Conservation (phyloP, 1,284 basidiomycete genomes). For the Trichosporon asahii region DNA sequence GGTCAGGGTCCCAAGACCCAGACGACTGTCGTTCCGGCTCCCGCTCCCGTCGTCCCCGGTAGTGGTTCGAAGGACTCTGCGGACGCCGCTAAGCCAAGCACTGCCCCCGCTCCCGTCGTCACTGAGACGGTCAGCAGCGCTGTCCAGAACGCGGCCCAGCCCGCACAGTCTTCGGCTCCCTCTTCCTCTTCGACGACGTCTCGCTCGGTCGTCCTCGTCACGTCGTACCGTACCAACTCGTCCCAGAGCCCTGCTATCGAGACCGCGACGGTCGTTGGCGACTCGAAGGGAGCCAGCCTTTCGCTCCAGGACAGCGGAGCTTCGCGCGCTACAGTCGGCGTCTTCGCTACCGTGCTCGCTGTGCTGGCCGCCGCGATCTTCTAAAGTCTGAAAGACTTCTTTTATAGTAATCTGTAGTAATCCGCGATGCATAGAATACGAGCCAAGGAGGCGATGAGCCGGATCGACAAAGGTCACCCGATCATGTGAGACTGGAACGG, state of each 20-base stretch:
- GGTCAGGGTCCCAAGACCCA: not conserved
- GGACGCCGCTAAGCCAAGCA: not conserved
- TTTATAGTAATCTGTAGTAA: slow-evolving; percentile 4
- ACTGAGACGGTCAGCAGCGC: not conserved
- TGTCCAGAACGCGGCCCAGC: not conserved
- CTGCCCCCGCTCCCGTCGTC: not conserved
- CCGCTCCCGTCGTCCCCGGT: not conserved
- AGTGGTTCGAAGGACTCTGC: not conserved
- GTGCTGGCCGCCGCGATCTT: not conserved
- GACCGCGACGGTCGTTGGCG: not conserved
- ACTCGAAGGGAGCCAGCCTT: not conserved
- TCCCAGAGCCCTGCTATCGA: not conserved
- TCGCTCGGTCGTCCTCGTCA: not conserved
- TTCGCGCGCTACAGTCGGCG: not conserved
- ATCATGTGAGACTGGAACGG: no score
- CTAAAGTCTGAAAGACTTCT: not conserved
- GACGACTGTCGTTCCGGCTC: not conserved
- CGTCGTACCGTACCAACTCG: not conserved
- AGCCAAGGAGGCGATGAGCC: not conserved
- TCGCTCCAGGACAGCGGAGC: not conserved
- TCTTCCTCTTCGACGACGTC: not conserved
- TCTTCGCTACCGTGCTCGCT: not conserved
- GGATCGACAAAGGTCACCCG: no score
- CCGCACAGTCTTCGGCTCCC: not conserved
- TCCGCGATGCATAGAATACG: slow-evolving; percentile 2